phyloP scores from a whole-genome alignment of 805 yeast genomes.

The Pichia phayaonensis region DNA sequence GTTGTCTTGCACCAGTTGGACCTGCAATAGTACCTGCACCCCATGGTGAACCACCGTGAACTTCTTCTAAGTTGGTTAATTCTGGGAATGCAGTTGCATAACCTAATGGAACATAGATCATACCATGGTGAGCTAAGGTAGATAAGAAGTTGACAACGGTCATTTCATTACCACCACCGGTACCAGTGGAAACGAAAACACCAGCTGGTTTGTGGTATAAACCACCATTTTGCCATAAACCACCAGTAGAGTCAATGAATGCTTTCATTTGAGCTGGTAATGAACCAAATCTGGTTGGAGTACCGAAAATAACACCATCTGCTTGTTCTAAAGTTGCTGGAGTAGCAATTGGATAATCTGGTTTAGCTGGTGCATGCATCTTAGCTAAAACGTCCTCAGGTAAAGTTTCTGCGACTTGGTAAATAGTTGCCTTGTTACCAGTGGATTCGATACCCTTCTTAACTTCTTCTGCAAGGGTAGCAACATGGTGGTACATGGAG shows the following conservation, averaged over 20 bases:
- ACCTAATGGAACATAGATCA: slow-evolving; percentile 75
- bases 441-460: slow-evolving; percentile 62
- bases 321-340: slow-evolving; percentile 50
- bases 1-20: slow-evolving; percentile 66
- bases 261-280: slow-evolving; percentile 71
- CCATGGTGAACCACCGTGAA: slow-evolving; percentile 78
- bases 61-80: slow-evolving; percentile 48
- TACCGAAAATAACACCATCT: slow-evolving; percentile 80
- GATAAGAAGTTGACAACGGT: slow-evolving; percentile 60
- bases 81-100: slow-evolving; percentile 48
- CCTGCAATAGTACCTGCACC: slow-evolving; percentile 82
- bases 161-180: slow-evolving; percentile 81
- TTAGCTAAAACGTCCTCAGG: slow-evolving; percentile 45
- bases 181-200: slow-evolving; percentile 64
- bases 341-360: slow-evolving; percentile 59
- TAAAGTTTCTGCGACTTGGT: slow-evolving; percentile 72
- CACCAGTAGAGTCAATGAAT: slow-evolving; percentile 74
- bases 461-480: slow-evolving; percentile 56
- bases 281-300: slow-evolving; percentile 81
- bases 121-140: slow-evolving; percentile 69
- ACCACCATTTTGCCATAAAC: slow-evolving; percentile 69
- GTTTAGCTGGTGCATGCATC: slow-evolving; percentile 60
- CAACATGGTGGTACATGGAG: slow-evolving; percentile 74
- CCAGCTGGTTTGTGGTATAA: slow-evolving; percentile 70
- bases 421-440: slow-evolving; percentile 63